Base-by-base conservation (phyloP, 1,139 yeast genomes). In the Scheffersomyces titani region DNA sequence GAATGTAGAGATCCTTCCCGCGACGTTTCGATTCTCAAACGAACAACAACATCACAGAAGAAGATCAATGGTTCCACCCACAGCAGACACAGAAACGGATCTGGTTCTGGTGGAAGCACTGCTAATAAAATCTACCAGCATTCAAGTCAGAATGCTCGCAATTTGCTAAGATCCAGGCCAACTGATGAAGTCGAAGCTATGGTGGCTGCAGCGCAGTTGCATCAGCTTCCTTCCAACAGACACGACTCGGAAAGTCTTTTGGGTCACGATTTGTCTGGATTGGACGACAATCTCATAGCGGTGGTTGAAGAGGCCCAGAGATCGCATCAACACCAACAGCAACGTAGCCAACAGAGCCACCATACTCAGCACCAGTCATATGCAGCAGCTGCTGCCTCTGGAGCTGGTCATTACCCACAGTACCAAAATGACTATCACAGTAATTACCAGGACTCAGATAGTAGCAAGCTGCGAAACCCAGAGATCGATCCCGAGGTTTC, bases 221-320 rank as follows among this genome's bases (percentile, higher is more conserved):
- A 74, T 52, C 69, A 70, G 52, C 55, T 72, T n/a, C 70, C 78
- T 52, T 69, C 63, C 58, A 72, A 60, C 22, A 63, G 75, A 47
- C 74, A 71, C 52, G 74, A 71, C 54, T 68, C 70, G 4, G 69
- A 72, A n/a, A 66, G 71, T 46, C 63, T 77, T 24, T 63, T 66
- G 50, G 65, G 72, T 24, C 81, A 64, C 59, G 83, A 81, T 52
- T 71, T 82, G 54, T 74, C 81, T 2, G 74, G 78, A 0, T 67
- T 80, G 52, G 86, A 82, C 60, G 82, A 78, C 55, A 86, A 86
- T 52, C 80, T 87, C 13, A 82, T 87, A 57, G 91, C 89, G 0
- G 90, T 87, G 3, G 89, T 87, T 2, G 89, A 86, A 61, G 86
- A 87, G 51, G 90, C 87, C 0, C 87, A 84, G 61, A 63, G 82